A percentile compares a stretch with the other conserved stretches of the same genome.
These are phyloP conservation scores for Hemisphaericaspora subhashii DNA, from an alignment of 1,139 yeast genomes.

Conservation along the genomic window DNA sequence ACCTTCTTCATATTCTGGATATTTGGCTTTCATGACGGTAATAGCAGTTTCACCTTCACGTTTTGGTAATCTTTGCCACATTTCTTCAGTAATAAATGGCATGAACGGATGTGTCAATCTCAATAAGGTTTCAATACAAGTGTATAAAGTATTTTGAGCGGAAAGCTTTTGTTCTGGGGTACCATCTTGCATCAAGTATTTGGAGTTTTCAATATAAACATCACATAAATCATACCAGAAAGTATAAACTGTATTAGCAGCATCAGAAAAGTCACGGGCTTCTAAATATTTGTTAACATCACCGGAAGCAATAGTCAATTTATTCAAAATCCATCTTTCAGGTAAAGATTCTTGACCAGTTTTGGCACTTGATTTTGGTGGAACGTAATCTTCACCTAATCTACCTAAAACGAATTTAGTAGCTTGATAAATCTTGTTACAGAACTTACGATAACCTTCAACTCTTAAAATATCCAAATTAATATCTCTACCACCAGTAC, in stretches of 20 bases:
- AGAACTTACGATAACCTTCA: constrained; percentile 98
- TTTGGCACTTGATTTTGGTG: constrained; percentile 61
- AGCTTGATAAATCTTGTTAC: constrained; percentile 98
- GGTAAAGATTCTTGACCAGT: constrained; percentile 88
- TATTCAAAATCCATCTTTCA: constrained; percentile 95
- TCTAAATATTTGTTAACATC: constrained; percentile 68
- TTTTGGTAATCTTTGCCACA: constrained; percentile 98
- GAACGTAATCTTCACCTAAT: constrained; percentile 83
- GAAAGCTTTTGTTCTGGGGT: constrained; percentile 78
- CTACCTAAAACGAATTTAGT: constrained; percentile 95
- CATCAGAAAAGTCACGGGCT: constrained; percentile 82
- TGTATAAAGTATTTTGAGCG: constrained; percentile 92
- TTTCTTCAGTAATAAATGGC: constrained; percentile 96
- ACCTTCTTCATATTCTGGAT: constrained; percentile 64
- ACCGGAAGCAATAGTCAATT: constrained; percentile 70
- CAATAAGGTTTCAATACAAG: constrained; percentile 89
- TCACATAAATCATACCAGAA: constrained; percentile 98
- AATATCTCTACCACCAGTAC: constrained; percentile 98
- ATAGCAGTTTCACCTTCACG: constrained; percentile 67
- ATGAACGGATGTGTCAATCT: constrained; percentile 94
- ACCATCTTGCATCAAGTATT: constrained; percentile 89
- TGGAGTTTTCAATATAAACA: constrained; percentile 96
- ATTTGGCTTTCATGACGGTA: constrained; percentile 78
- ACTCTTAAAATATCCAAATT: constrained; percentile 95
- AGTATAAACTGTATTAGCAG: constrained; percentile 84